Conservation (phyloP, 441 rosid genomes). For the Populus trichocarpa region DNA sequence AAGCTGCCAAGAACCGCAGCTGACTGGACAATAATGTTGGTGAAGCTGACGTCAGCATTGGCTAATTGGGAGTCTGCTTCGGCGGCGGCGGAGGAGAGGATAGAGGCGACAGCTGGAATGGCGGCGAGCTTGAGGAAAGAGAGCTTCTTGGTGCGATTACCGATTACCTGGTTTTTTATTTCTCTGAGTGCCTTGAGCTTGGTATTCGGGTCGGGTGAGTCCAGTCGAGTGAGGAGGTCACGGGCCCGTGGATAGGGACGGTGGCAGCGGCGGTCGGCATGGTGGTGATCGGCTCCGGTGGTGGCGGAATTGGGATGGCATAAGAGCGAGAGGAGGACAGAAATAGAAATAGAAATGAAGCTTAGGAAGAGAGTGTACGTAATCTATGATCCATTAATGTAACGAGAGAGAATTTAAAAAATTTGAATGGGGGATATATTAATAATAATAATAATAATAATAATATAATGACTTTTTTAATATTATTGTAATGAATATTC, state of each 20-base stretch:
- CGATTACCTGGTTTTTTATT: slow-evolving; percentile 85
- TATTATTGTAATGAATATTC: too few species aligned
- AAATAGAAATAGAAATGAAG: background rate
- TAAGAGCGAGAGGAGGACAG: slow-evolving; percentile 1
- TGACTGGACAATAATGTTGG: slow-evolving; percentile 72
- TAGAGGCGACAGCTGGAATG: slow-evolving; percentile 65
- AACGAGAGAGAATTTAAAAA: background rate
- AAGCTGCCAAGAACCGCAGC: slow-evolving; percentile 90
- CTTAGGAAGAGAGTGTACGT: background rate
- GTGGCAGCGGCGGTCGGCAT: slow-evolving; percentile 52
- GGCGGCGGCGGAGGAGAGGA: slow-evolving; percentile 31
- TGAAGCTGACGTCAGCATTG: slow-evolving; percentile 10
- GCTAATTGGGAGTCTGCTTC: slow-evolving; percentile 27
- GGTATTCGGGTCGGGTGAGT: slow-evolving; percentile 55
- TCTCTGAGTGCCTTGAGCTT: slow-evolving; percentile 82
- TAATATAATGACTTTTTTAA: too few species aligned
- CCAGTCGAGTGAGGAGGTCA: slow-evolving; percentile 58
- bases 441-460: too few species aligned
- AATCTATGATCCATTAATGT: background rate
- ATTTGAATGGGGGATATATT: too few species aligned
- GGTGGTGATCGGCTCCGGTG: slow-evolving; percentile 26
- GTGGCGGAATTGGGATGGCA: slow-evolving; percentile 5
- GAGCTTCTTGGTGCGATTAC: slow-evolving; percentile 85
- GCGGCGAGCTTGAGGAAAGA: slow-evolving; percentile 78
- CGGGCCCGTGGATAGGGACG: slow-evolving; percentile 32